These are phyloP conservation scores for Nothophoma quercina DNA, from an alignment of 2,329 filamentous ascomycete genomes.

Conservation along the genomic window DNA sequence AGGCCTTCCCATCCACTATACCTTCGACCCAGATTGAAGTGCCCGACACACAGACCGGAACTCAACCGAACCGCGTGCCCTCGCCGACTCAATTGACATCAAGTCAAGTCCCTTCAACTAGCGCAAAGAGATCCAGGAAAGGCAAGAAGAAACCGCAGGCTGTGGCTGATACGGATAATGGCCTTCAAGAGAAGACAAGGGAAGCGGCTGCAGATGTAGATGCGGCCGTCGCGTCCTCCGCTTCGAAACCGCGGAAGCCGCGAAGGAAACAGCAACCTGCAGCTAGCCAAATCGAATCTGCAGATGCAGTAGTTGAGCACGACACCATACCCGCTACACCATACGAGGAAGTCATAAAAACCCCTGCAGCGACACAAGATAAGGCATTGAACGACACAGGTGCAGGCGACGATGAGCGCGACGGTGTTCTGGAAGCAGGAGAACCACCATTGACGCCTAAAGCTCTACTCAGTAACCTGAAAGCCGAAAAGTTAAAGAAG, in stretches of 20 bases:
- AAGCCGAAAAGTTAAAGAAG: background rate
- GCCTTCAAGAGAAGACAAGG: background rate
- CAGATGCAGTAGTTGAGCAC: background rate
- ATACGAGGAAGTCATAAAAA: background rate
- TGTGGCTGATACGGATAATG: background rate
- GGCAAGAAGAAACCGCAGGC: background rate
- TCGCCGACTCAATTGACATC: constrained; percentile 13
- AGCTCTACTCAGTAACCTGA: background rate
- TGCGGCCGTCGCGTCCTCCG: background rate
- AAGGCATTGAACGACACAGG: background rate
- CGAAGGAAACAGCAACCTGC: background rate
- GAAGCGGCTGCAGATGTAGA: no score
- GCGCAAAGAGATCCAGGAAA: background rate
- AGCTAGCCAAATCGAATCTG: background rate
- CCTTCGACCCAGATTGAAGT: constrained; percentile 17
- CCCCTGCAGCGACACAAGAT: constrained; percentile 1
- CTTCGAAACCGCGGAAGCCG: background rate
- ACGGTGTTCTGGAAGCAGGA: background rate
- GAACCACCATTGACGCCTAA: constrained; percentile 2
- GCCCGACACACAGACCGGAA: constrained; percentile 20
- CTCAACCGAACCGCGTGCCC: background rate
- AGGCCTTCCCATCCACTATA: background rate
- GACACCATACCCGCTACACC: constrained; percentile 1
- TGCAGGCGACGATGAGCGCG: background rate
- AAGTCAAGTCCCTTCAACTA: constrained; percentile 3